A percentile compares a stretch with the other conserved stretches of the same genome.
These are phyloP conservation scores for Parachaetomium inaequale DNA, from an alignment of 495 filamentous ascomycete genomes.

Conservation along the genomic window DNA sequence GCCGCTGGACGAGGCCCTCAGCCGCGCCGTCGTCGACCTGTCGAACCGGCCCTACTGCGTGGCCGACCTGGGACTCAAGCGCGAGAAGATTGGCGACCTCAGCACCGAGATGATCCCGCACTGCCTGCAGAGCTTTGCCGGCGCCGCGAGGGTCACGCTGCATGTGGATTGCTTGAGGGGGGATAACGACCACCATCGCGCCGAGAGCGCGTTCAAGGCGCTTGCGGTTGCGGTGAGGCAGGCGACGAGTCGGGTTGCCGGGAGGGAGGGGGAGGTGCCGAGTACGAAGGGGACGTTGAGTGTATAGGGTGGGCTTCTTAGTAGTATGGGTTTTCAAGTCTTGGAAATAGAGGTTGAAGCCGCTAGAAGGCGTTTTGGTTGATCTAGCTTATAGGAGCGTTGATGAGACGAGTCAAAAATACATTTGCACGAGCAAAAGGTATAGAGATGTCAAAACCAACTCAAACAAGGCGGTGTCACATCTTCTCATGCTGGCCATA, in stretches of 20 bases:
- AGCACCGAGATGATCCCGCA: constrained; percentile 97
- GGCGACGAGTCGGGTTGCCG: constrained; percentile 69
- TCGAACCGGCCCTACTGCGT: constrained; percentile 85
- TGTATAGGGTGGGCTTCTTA: constrained; percentile 30
- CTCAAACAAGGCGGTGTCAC: too few species aligned
- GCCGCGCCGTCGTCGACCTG: constrained; percentile 89
- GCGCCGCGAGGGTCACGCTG: constrained; percentile 83
- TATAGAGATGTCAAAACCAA: too few species aligned
- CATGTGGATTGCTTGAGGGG: constrained; percentile 88
- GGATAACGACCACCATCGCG: constrained; percentile 92
- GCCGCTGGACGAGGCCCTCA: constrained; percentile 92
- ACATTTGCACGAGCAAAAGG: too few species aligned
- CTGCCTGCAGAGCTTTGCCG: constrained; percentile 88
- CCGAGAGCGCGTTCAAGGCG: constrained; percentile 97
- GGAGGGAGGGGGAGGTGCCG: constrained; percentile 82
- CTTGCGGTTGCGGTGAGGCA: constrained; percentile 76
- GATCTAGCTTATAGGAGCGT: too few species aligned
- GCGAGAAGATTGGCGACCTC: constrained; percentile 90
- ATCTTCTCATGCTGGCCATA: not conserved
- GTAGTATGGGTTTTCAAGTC: not conserved
- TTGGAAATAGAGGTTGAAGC: too few species aligned
- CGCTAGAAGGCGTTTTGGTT: too few species aligned
- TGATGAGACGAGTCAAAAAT: too few species aligned
- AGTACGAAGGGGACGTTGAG: constrained; percentile 87
- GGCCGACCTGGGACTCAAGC: constrained; percentile 71